Evolutionary conservation across 805 yeast genomes (phyloP).

Genomic region (Yarrowia hollandica): DNA sequence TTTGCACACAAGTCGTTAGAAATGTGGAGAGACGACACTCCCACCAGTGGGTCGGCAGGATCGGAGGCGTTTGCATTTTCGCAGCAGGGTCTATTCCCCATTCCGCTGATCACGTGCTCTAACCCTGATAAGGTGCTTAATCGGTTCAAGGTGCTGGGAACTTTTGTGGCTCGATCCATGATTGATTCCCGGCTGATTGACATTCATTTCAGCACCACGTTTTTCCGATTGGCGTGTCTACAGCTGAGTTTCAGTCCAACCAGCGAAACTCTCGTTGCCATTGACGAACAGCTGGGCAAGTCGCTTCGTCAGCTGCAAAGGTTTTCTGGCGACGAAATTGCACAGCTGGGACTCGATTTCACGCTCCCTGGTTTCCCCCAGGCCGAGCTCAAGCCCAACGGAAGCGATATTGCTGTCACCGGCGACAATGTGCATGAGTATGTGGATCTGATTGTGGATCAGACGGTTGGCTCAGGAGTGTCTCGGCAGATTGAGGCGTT

Average conservation of each 20-base stretch:
- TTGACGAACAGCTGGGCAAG: conserved; percentile 60
- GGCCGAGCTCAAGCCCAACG: conserved; percentile 58
- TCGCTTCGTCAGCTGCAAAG: conserved; percentile 56
- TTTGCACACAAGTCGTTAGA: conserved; percentile 57
- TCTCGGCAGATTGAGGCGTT: conserved; percentile 64
- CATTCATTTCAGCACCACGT: conserved; percentile 68
- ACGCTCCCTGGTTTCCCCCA: conserved; percentile 75
- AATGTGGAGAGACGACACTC: conserved; percentile 62
- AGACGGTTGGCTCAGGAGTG: conserved; percentile 64
- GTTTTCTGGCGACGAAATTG: conserved; percentile 46
- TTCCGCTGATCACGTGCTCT: conserved; percentile 47
- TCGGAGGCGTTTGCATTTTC: conserved; percentile 45
- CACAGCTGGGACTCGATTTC: conserved; percentile 61
- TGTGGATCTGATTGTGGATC: conserved; percentile 56
- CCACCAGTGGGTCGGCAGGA: conserved; percentile 31
- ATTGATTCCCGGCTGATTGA: conserved; percentile 88
- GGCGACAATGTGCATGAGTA: conserved; percentile 58
- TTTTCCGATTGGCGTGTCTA: conserved; percentile 54
- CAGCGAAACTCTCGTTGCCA: conserved; percentile 46
- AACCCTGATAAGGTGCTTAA: conserved; percentile 44
- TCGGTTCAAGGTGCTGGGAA: conserved; percentile 69
- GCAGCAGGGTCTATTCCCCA: conserved; percentile 68
- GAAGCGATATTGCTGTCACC: conserved; percentile 53
- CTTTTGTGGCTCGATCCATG: conserved; percentile 80
- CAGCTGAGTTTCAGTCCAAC: conserved; percentile 34